Evolutionary conservation across 345 rosid species (phyloP), one percentile per base, ranked within the genome.

Genomic region (Mangifera indica): DNA sequence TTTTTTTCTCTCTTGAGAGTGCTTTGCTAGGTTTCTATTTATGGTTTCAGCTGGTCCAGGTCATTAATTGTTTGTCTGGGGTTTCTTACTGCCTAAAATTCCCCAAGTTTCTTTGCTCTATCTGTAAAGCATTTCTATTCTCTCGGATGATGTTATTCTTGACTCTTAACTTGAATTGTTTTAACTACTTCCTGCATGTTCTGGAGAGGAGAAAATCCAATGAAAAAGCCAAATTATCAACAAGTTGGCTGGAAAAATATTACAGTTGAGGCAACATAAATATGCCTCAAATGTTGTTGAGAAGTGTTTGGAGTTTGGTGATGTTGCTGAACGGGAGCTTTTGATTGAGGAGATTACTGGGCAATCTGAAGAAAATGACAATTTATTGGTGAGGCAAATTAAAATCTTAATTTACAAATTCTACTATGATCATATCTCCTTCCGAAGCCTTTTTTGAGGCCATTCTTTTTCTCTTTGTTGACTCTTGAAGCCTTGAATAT

Each of bases 201-300:
- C 71, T 96, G 81, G 97, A 86, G 85, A 91, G 94, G 79, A 98
- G 99, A 37, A 91, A 82, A 77, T 75, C 94, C 4, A 67, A 73
- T 7, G 98, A 96, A 83, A 87, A 97, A 76, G 82, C 79, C 83
- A 75, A 72, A 93, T 96, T 73, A 83, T 93, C 66, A 79, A 82
- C 84, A 89, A 96, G 81, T 79, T 96, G 78, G 70, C 79, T 18
- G 98, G 99, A n/a, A 65, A 87, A 89, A 65, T n/a, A 81, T 96
- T 88, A 55, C 89, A 84, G 70, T 81, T 96, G n/a, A 93, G 99
- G 77, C 99, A 96, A 87, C 97, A 96, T 85, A 96, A 96, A 73
- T 96, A 87, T 64, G 97, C 98, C 1, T 96, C 99, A 9, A 96
- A 96, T 79, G 99, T 93, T 59, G 84, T 96, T 60, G 99, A 96